Percentiles rank a stretch among this genome's conserved stretches.
These are phyloP conservation scores for Teratosphaeria zuluensis DNA, from an alignment of 2,329 filamentous ascomycete species.

Conservation along the genomic window DNA sequence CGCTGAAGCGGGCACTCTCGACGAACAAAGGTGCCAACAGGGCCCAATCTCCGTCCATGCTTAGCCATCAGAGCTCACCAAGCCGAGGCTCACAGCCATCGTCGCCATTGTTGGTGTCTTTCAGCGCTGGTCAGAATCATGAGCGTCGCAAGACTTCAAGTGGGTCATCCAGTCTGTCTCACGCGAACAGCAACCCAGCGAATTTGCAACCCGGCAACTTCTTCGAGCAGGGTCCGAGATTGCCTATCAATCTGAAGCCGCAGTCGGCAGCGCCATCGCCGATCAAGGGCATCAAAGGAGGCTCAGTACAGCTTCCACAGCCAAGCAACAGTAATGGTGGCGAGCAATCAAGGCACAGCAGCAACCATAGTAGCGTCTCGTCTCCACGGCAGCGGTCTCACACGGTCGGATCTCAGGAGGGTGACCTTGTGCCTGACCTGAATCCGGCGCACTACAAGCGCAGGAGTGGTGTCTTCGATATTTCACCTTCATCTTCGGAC, in stretches of 20 bases:
- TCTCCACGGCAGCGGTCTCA: conserved; percentile 70
- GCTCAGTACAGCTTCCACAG: conserved; percentile 41
- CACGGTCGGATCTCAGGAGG: conserved; percentile 78
- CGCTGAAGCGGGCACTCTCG: conserved; percentile 72
- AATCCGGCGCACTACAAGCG: conserved; percentile 67
- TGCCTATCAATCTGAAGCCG: conserved; percentile 41
- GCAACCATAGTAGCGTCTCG: conserved; percentile 24
- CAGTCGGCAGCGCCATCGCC: conserved; percentile 46
- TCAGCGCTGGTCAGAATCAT: conserved; percentile 71
- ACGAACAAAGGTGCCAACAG: conserved; percentile 66
- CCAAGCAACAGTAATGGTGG: neutral
- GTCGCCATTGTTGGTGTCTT: conserved; percentile 90
- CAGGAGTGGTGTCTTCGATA: conserved; percentile 87
- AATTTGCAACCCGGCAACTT: conserved; percentile 61
- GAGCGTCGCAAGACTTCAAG: conserved; percentile 90
- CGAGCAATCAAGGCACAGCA: neutral
- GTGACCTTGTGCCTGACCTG: conserved; percentile 63
- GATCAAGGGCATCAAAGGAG: conserved; percentile 37
- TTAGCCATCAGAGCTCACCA: conserved; percentile 72
- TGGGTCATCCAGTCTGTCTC: conserved; percentile 73
- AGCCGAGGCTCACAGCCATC: conserved; percentile 76
- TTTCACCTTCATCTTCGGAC: conserved; percentile 94
- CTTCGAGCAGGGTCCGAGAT: conserved; percentile 58
- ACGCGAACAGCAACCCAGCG: conserved; percentile 55
- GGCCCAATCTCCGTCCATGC: conserved; percentile 74